Base-by-base conservation (phyloP, 495 filamentous ascomycete species). In the Penicillium desertorum region DNA sequence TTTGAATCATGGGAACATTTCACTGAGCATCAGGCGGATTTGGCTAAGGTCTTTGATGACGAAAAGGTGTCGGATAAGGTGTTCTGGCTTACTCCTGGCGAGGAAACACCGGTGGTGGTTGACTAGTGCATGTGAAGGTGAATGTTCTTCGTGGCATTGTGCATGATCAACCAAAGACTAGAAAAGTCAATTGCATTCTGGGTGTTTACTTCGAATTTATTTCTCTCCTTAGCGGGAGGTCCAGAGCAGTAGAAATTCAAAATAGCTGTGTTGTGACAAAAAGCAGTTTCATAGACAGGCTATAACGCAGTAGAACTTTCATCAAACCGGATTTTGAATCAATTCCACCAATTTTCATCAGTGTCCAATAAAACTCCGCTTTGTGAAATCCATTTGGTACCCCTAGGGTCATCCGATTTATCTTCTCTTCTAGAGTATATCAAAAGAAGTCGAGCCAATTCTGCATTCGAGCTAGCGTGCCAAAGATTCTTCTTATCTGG, bases 1-100 rank as follows among this genome's bases (percentile, higher is more conserved):
- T 83, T 71, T 54, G 80, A 83, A 53, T 71, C 71, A 0, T 84
- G 80, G 80, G 59, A 51, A 0, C 80, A 82, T 59, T 84, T 82
- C 45, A 70, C 59, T 6, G 68, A 82, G 57, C 43, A 44, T 58
- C 51, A 63, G 14, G 48, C 39, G 5, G 67, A 64, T 23, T 36
- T 74, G 41, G 7, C 14, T 1, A 3, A 58, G 53, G 67, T 54
- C 5, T 74, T 74, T 39, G 49, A 60, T 12, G 52, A 61, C 5
- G 17, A 29, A 69, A 69, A 41, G 64, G 61, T 2, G 45, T 74
- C 17, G 29, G 59, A 71, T n/a, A 62, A 64, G 51, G 48, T 74
- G 2, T 57, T 58, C 20, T 74, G 69, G 69, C 37, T 64, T 36
- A 57, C n/a, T 5, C 51, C 51, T 0, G 66, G 69, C 9, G 45